phyloP scores from a whole-genome alignment of 352 stramenopile genomes.

The Globisporangium spiculum region DNA sequence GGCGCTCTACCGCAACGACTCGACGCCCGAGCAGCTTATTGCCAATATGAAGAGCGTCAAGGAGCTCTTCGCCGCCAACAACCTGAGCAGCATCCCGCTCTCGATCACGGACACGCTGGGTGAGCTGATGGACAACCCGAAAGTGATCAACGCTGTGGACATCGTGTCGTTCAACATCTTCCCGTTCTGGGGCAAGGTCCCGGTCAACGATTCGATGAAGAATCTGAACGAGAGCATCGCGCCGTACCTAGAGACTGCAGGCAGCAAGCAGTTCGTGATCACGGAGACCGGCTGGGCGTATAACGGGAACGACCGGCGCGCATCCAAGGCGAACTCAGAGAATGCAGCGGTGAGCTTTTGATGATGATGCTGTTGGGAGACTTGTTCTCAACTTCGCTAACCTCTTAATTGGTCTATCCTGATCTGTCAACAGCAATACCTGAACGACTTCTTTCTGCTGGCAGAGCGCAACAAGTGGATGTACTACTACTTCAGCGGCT shows the following conservation, averaged over 20 bases:
- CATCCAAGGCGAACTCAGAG: conserved; percentile 31
- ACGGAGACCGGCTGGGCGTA: conserved; percentile 69
- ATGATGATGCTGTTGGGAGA: neutral
- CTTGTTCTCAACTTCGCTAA: neutral
- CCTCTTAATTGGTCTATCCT: neutral
- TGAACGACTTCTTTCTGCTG: conserved; percentile 60
- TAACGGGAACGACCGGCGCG: conserved; percentile 26
- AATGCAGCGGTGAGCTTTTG: conserved; percentile 26
- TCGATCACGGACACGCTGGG: conserved; percentile 66
- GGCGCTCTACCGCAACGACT: conserved; percentile 59
- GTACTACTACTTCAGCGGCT: conserved; percentile 35
- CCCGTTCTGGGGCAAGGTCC: conserved; percentile 60
- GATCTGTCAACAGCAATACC: conserved; percentile 30
- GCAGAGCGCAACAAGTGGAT: conserved; percentile 33
- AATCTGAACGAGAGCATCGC: conserved; percentile 49
- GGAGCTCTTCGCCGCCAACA: conserved; percentile 28
- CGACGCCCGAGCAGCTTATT: conserved; percentile 39
- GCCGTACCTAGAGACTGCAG: conserved; percentile 26
- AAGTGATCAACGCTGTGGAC: conserved; percentile 57
- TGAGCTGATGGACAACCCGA: conserved; percentile 46
- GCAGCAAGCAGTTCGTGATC: conserved; percentile 61
- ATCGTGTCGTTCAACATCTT: conserved; percentile 65
- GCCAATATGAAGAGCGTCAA: conserved; percentile 58
- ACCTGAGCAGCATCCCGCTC: conserved; percentile 37
- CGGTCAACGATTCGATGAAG: conserved; percentile 31